Conservation (phyloP, 2,329 filamentous ascomycete genomes). For the Magnaporthales sp. region DNA sequence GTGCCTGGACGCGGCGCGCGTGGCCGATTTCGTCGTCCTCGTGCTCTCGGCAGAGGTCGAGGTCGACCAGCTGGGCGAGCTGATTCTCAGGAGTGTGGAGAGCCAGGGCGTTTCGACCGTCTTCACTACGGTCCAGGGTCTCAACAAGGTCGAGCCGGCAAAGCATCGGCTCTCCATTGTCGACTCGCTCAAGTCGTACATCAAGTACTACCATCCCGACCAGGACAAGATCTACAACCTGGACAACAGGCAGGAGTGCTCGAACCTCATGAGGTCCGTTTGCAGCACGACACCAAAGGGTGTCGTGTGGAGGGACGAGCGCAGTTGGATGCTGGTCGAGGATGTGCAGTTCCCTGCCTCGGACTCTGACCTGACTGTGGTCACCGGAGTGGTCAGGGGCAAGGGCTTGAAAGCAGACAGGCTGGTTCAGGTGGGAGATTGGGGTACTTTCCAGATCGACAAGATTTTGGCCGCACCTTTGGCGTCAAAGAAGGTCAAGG, state of each 20-base stretch:
- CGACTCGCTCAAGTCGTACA: conserved; percentile 80
- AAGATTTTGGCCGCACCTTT: conserved; percentile 76
- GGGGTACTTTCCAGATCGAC: conserved; percentile 87
- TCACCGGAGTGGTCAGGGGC: conserved; percentile 82
- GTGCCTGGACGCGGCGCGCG: conserved; percentile 75
- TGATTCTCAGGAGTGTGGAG: conserved; percentile 79
- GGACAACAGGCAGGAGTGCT: conserved; percentile 81
- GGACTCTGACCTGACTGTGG: conserved; percentile 49
- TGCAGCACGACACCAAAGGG: conserved; percentile 92
- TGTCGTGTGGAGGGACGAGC: conserved; percentile 87
- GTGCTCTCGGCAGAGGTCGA: conserved; percentile 75
- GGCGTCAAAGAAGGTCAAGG: conserved; percentile 49
- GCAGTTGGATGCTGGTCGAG: conserved; percentile 92
- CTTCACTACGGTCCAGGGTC: conserved; percentile 73
- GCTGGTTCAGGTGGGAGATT: conserved; percentile 83
- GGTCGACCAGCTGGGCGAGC: conserved; percentile 75
- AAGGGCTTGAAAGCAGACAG: conserved; percentile 83
- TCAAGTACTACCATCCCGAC: conserved; percentile 88
- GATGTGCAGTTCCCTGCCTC: conserved; percentile 62
- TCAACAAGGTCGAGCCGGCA: conserved; percentile 68
- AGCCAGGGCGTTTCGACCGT: conserved; percentile 91
- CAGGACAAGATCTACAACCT: conserved; percentile 87
- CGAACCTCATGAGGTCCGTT: conserved; percentile 81
- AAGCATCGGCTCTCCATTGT: conserved; percentile 73
- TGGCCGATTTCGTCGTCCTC: conserved; percentile 87